Evolutionary conservation across 139 green algal species (phyloP).

Genomic region (Parachlorella kessleri): DNA sequence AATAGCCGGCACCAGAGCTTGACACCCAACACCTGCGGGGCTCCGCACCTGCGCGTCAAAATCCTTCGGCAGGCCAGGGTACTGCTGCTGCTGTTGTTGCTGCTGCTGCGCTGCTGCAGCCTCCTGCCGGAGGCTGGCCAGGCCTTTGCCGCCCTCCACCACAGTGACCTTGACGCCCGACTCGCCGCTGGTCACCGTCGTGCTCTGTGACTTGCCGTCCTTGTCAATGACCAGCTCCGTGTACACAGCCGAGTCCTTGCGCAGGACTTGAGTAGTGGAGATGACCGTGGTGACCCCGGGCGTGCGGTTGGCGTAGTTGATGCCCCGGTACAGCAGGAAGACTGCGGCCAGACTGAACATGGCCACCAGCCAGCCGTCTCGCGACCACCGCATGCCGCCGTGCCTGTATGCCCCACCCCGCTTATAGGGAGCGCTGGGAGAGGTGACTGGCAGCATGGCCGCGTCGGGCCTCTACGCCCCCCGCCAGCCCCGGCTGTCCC

Average conservation of each 20-base stretch:
- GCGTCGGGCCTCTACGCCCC: too few species aligned
- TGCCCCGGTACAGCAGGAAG: conserved; percentile 19
- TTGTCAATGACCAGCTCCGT: conserved; percentile 22
- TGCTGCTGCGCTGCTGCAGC: neutral
- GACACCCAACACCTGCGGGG: too few species aligned
- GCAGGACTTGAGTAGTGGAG: conserved; percentile 4
- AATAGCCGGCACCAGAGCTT: too few species aligned
- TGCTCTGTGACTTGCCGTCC: neutral
- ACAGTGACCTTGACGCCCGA: conserved; percentile 8
- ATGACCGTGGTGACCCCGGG: conserved; percentile 1
- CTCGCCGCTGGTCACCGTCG: conserved; percentile 1
- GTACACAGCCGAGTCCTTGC: neutral
- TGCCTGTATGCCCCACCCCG: too few species aligned
- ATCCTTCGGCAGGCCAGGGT: conserved; percentile 16
- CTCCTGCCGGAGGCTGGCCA: neutral
- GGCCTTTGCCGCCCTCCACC: neutral
- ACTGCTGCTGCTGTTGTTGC: conserved; percentile 5
- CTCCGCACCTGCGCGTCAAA: conserved; percentile 30
- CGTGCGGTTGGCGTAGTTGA: neutral
- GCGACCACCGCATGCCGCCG: neutral
- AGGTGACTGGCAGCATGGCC: too few species aligned
- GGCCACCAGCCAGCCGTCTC: conserved; percentile 15
- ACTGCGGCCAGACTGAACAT: conserved; percentile 20
- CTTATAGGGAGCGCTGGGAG: too few species aligned
- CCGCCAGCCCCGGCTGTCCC: too few species aligned